Evolutionary conservation across 192 early-diverging fungal genomes (phyloP).

Genomic region (Backusella circina): DNA sequence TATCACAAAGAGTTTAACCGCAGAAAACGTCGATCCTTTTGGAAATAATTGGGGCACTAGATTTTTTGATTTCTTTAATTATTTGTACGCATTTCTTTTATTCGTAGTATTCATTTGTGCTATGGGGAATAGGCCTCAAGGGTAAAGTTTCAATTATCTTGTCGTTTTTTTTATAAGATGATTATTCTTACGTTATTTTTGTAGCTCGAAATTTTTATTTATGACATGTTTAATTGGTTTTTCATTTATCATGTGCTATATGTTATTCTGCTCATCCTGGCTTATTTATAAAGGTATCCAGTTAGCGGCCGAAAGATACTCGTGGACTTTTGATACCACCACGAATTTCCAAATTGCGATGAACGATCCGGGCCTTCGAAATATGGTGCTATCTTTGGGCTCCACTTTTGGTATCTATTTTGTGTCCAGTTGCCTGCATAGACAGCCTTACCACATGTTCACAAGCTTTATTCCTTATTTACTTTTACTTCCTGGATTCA

Average conservation of each 20-base stretch:
- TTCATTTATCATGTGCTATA: slow-evolving; percentile 51
- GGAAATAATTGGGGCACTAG: slow-evolving; percentile 48
- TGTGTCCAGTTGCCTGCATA: slow-evolving; percentile 66
- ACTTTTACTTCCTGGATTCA: slow-evolving; percentile 66
- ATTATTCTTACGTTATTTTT: background rate
- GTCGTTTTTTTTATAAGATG: background rate
- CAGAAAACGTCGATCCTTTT: slow-evolving; percentile 51
- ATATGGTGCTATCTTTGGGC: slow-evolving; percentile 74
- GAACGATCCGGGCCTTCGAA: slow-evolving; percentile 57
- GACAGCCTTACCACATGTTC: slow-evolving; percentile 92
- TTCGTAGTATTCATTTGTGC: slow-evolving; percentile 79
- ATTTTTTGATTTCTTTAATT: slow-evolving; percentile 67
- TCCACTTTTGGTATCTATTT: slow-evolving; percentile 86
- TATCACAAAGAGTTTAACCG: slow-evolving; percentile 45
- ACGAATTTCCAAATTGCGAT: slow-evolving; percentile 42
- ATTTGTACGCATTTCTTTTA: slow-evolving; percentile 76
- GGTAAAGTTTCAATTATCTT: slow-evolving; percentile 27
- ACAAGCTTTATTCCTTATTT: slow-evolving; percentile 84
- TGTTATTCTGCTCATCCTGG: slow-evolving; percentile 50
- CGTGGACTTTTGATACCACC: slow-evolving; percentile 34
- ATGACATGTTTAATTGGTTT: slow-evolving; percentile 43
- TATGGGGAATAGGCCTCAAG: slow-evolving; percentile 90
- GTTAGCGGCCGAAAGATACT: slow-evolving; percentile 50
- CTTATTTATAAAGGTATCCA: slow-evolving; percentile 64
- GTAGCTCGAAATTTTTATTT: slow-evolving; percentile 33